Evolutionary conservation across 1,284 basidiomycete genomes (phyloP), one percentile per base, ranked within the genome.

Genomic region (Mixia osmundae): DNA sequence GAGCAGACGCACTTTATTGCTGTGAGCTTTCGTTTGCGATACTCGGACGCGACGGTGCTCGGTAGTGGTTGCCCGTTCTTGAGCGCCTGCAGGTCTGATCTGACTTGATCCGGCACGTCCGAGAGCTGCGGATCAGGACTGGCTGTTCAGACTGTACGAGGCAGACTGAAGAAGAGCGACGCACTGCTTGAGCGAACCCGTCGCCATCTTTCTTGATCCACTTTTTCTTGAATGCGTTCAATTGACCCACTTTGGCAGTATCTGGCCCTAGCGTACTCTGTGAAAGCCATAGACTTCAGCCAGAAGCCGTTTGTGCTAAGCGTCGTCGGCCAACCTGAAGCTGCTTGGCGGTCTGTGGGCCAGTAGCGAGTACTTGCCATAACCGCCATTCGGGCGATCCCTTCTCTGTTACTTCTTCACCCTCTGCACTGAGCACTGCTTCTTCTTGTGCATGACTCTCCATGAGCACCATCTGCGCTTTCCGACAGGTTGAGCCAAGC

Each of bases 311-410:
- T 4, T 23, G n/a, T 4, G 22, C 6, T 3, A 28, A 23, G 21
- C 7, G 2, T 76, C 79, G 45, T 72, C 73, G 5, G 50, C 46
- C 3, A 25, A 35, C 33, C 29, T 46, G 46, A 5, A 51, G 42
- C 26, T 47, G 38, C 38, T 45, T 41, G 9, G 44, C 45, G 12
- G 44, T 41, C 25, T 43, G 27, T 4, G 27, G 12, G 10, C 37
- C 33, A 5, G 37, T 22, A 11, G 77, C 76, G 3, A 87, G 60
- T n/a, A 68, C 79, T 33, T 64, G 61, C 83, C 83, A 94, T 18
- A 91, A 78, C 40, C 78, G 70, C 38, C 73, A 80, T 63, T 94
- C 85, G 58, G 89, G 80, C n/a, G 83, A 91, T 19, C 85, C 85
- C 33, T 72, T 61, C 30, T 66, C 58, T 11, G 70, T 68, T 44